phyloP scores from a whole-genome alignment of 257 asterid genomes.

The Knoxia roxburghii region DNA sequence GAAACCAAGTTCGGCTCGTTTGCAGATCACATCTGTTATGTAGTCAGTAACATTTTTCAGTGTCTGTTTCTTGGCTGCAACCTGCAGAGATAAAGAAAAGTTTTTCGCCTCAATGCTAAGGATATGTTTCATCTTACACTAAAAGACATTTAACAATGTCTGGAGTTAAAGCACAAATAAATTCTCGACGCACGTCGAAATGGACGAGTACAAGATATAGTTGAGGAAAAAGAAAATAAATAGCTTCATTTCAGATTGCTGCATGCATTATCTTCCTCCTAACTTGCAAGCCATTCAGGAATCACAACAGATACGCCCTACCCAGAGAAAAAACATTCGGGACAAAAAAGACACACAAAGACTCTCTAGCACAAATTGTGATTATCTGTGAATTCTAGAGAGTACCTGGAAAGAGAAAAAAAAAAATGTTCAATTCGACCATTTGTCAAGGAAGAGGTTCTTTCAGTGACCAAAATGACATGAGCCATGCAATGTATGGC shows the following conservation, averaged over 20 bases:
- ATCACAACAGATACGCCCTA: no score
- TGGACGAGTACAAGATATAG: not conserved
- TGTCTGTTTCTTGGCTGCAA: constrained; percentile 79
- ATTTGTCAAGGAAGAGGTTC: not conserved
- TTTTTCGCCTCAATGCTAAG: not conserved
- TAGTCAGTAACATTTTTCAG: constrained; percentile 76
- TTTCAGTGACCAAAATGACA: not conserved
- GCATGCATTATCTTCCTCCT: not conserved
- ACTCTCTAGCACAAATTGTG: no score
- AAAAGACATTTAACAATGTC: not conserved
- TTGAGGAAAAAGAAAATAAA: not conserved
- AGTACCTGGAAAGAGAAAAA: no score
- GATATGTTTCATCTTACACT: not conserved
- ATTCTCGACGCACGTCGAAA: not conserved
- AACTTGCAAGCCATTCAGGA: not conserved
- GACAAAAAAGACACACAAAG: no score
- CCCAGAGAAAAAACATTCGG: no score
- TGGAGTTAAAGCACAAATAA: not conserved
- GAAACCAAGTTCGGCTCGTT: constrained; percentile 82
- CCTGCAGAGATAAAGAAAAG: constrained; percentile 36
- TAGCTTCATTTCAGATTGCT: not conserved
- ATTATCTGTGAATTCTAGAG: no score
- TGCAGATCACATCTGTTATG: constrained; percentile 78
- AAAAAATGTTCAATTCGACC: not conserved
- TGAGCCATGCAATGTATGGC: not conserved